phyloP scores from a whole-genome alignment of 2,329 filamentous ascomycete genomes.

The Lachnellula arida region DNA sequence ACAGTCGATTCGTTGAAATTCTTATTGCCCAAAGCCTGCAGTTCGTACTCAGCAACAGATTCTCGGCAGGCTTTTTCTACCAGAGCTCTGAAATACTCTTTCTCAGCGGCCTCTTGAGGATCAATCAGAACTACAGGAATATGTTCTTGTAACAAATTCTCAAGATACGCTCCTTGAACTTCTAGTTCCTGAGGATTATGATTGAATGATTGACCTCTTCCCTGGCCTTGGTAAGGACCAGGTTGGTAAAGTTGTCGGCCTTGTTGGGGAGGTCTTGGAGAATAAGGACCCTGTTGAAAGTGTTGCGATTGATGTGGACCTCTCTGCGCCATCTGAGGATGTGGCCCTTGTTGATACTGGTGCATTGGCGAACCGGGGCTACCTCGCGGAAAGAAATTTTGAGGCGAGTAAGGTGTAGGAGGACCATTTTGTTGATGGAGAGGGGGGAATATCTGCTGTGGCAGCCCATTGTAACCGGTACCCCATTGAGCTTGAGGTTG shows the following conservation, averaged over 20 bases:
- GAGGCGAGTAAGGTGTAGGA: slow-evolving; percentile 18
- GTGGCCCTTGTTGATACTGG: slow-evolving; percentile 11
- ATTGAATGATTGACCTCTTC: slow-evolving; percentile 12
- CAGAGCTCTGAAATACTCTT: slow-evolving; percentile 62
- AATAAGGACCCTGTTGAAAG: slow-evolving; percentile 6
- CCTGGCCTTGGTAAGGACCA: slow-evolving; percentile 11
- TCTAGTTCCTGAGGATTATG: slow-evolving; percentile 40
- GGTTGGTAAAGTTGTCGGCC: slow-evolving; percentile 31
- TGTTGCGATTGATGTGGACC: slow-evolving; percentile 7
- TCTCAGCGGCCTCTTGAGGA: slow-evolving; percentile 58
- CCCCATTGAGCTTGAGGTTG: slow-evolving; percentile 28
- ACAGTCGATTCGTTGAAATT: slow-evolving; percentile 52
- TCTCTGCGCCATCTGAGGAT: slow-evolving; percentile 1
- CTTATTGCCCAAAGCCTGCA: slow-evolving; percentile 35
- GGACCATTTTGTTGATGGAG: slow-evolving; percentile 14
- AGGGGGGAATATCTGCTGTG: slow-evolving; percentile 16
- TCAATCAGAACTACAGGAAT: slow-evolving; percentile 50
- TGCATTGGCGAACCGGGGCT: slow-evolving; percentile 33
- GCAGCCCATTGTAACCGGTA: slow-evolving; percentile 20
- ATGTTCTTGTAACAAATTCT: slow-evolving; percentile 39
- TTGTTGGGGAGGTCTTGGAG: slow-evolving; percentile 19
- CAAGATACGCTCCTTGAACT: slow-evolving; percentile 46
- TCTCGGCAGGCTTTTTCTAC: slow-evolving; percentile 62
- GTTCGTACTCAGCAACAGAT: slow-evolving; percentile 51
- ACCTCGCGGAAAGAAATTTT: slow-evolving; percentile 11